phyloP scores from a whole-genome alignment of 441 rosid species.

The Populus hybrid region DNA sequence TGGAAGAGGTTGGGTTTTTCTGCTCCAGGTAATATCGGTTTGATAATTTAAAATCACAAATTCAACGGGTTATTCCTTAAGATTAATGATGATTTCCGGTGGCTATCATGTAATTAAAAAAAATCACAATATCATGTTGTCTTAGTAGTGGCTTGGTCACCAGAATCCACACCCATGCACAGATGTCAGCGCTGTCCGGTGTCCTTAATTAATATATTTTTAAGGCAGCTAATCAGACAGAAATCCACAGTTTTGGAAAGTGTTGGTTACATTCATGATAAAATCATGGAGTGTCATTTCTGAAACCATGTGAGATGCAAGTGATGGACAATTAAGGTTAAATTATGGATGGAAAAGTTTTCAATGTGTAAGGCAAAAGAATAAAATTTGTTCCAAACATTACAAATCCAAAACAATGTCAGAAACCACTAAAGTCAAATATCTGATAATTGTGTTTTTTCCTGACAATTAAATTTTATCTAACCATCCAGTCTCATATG shows the following conservation, averaged over 20 bases:
- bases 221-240: background rate
- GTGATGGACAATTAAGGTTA: background rate
- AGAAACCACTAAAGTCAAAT: background rate
- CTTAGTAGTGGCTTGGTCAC: background rate
- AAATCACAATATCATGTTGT: background rate
- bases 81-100: background rate
- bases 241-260: background rate
- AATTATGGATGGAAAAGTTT: background rate
- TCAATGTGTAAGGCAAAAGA: background rate
- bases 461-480: background rate
- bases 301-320: background rate
- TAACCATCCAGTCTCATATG: background rate
- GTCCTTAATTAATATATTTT: background rate
- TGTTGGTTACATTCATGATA: background rate
- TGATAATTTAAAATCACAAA: background rate
- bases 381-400: background rate
- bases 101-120: background rate
- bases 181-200: background rate
- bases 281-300: background rate
- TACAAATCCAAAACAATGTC: background rate
- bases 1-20: background rate
- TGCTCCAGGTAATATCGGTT: background rate
- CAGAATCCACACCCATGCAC: too few species aligned
- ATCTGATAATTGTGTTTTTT: background rate
- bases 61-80: background rate